Percentiles rank a stretch among this genome's conserved stretches.
Evolutionary conservation across 2,329 filamentous ascomycete genomes (phyloP).

Genomic region (Arthrinium phaeospermum): DNA sequence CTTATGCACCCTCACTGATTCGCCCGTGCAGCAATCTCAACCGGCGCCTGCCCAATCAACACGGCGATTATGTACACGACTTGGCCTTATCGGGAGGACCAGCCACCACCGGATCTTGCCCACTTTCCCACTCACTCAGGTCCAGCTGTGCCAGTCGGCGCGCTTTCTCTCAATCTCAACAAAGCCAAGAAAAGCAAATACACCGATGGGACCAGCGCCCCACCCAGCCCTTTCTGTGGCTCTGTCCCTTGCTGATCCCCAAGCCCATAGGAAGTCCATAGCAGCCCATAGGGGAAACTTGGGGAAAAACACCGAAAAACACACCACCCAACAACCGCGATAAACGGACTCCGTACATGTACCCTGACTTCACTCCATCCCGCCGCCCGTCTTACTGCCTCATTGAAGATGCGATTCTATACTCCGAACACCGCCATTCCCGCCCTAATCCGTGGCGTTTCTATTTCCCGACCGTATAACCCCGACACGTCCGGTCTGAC

Average conservation of each 20-base stretch:
- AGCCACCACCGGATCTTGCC: conserved; percentile 11
- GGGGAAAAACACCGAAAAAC: background rate
- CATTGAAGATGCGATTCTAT: background rate
- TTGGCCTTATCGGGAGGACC: background rate
- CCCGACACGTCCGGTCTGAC: background rate
- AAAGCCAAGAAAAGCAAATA: conserved; percentile 14
- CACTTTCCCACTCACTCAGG: conserved; percentile 7
- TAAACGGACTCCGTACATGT: background rate
- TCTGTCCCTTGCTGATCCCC: conserved; percentile 9
- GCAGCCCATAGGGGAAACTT: background rate
- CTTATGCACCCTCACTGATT: background rate
- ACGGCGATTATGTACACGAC: conserved; percentile 6
- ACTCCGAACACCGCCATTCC: background rate
- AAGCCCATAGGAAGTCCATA: background rate
- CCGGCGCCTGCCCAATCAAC: conserved; percentile 6
- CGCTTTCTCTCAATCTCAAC: conserved; percentile 12
- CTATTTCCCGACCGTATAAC: background rate
- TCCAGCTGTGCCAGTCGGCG: background rate
- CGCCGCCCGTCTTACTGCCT: background rate
- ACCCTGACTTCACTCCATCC: background rate
- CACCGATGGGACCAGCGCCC: background rate
- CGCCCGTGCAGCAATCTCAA: background rate
- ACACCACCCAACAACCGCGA: conserved; percentile 10
- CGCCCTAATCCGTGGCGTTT: background rate
- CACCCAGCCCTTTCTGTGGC: background rate